Evolutionary conservation across 192 early-diverging fungal genomes (phyloP).

Genomic region (Nowakowskiella sp.): DNA sequence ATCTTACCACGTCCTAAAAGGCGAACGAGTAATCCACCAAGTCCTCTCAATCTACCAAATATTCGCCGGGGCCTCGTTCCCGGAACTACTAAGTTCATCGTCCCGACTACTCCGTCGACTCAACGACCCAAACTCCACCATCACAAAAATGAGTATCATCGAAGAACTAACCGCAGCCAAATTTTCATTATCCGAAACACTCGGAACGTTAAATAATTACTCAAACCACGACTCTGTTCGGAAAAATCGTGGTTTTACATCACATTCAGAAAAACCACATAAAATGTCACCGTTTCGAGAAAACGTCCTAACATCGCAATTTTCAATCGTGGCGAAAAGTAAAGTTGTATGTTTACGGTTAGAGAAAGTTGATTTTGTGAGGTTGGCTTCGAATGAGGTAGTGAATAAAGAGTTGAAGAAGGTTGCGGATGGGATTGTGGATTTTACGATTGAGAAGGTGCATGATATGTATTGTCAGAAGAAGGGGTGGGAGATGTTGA

Average conservation of each 20-base stretch:
- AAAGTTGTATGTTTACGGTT: not conserved
- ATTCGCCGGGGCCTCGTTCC: not conserved
- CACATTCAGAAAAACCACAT: not conserved
- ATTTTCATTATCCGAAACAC: not conserved
- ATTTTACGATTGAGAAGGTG: not conserved
- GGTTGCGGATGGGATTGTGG: too few relatives aligned
- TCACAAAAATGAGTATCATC: not conserved
- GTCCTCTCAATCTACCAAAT: not conserved
- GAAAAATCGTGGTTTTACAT: not conserved
- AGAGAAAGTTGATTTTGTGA: not conserved
- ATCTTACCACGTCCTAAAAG: not conserved
- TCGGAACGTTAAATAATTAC: not conserved
- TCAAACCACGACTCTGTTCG: not conserved
- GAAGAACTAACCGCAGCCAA: not conserved
- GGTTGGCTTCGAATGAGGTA: not conserved
- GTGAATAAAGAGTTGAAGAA: not conserved
- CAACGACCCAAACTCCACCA: not conserved
- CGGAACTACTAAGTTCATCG: not conserved
- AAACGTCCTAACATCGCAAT: not conserved
- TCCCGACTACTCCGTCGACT: not conserved
- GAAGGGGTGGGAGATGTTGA: not conserved
- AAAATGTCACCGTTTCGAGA: not conserved
- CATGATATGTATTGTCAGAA: not conserved
- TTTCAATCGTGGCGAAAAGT: not conserved
- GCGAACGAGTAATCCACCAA: not conserved